These are phyloP conservation scores for Neurospora sp. DNA, from an alignment of 2,329 filamentous ascomycete species.

Conservation along the genomic window DNA sequence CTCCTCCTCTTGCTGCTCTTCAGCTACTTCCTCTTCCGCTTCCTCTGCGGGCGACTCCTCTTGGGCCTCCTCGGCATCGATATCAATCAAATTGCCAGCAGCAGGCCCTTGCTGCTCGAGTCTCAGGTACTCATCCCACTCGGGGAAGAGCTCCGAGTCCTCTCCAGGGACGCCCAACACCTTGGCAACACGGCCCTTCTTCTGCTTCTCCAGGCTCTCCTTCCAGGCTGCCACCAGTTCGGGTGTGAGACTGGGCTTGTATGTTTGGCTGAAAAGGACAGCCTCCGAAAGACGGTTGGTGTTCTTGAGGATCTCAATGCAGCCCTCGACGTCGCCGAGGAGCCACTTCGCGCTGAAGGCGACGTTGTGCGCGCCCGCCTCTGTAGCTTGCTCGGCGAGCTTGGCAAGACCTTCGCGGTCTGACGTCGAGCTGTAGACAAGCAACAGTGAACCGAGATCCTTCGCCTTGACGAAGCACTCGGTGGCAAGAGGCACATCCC, in stretches of 20 bases:
- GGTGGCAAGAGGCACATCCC: slow-evolving; percentile 80
- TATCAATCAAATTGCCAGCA: slow-evolving; percentile 14
- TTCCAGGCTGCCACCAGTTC: slow-evolving; percentile 73
- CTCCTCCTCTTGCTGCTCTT: slow-evolving; percentile 7
- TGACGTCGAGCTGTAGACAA: slow-evolving; percentile 79
- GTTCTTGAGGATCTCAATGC: slow-evolving; percentile 66
- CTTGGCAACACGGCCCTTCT: slow-evolving; percentile 77
- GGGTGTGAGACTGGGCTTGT: slow-evolving; percentile 70
- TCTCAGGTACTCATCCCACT: slow-evolving; percentile 86
- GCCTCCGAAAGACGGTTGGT: slow-evolving; percentile 78
- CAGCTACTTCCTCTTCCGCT: slow-evolving; percentile 11
- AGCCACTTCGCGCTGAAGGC: slow-evolving; percentile 89
- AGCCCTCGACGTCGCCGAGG: slow-evolving; percentile 70
- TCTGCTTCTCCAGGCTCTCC: slow-evolving; percentile 66
- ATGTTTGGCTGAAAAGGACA: slow-evolving; percentile 87
- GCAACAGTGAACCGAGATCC: slow-evolving; percentile 78
- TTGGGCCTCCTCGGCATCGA: slow-evolving; percentile 16
- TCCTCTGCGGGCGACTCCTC: slow-evolving; percentile 17
- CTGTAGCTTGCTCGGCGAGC: slow-evolving; percentile 65
- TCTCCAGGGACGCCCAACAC: slow-evolving; percentile 73
- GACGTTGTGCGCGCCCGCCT: slow-evolving; percentile 77
- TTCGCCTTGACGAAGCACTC: slow-evolving; percentile 90
- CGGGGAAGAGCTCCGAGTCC: slow-evolving; percentile 83
- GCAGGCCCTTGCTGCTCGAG: slow-evolving; percentile 62
- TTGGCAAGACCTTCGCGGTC: slow-evolving; percentile 64